Evolutionary conservation across 176 grass and related monocot genomes (phyloP).

Genomic region (Triticum urartu): DNA sequence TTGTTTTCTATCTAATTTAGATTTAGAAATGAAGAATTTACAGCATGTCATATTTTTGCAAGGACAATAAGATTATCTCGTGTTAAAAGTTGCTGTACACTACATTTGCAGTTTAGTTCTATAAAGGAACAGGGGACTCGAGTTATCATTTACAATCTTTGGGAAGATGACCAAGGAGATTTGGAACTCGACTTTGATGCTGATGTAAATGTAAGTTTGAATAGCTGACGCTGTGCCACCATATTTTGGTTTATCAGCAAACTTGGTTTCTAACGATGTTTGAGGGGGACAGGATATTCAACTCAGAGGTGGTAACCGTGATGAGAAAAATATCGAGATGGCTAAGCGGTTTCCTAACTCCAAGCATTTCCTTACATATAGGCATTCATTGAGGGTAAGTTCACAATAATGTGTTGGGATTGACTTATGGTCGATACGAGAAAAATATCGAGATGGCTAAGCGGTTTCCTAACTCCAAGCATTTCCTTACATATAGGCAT

Average conservation of each 20-base stretch:
- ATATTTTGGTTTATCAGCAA: conserved; percentile 31
- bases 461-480: conserved; percentile 81
- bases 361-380: conserved; percentile 83
- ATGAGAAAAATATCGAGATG: conserved; percentile 91
- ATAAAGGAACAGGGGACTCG: conserved; percentile 84
- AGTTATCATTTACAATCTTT: conserved; percentile 96
- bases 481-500: conserved; percentile 88
- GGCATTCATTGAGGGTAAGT: conserved; percentile 86
- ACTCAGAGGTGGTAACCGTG: conserved; percentile 84
- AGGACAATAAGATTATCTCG: conserved; percentile 20
- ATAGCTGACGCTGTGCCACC: not conserved
- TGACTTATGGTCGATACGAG: conserved; percentile 17
- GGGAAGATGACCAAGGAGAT: conserved; percentile 91
- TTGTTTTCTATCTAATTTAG: not conserved
- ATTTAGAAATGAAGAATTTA: not conserved
- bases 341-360: conserved; percentile 84
- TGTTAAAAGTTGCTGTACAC: conserved; percentile 24
- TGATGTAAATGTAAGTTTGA: conserved; percentile 67
- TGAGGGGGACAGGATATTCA: conserved; percentile 83
- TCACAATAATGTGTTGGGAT: conserved; percentile 9
- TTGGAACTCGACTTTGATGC: conserved; percentile 93
- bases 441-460: conserved; percentile 86
- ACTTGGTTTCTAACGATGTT: conserved; percentile 36
- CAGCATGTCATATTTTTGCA: not conserved
- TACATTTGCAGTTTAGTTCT: conserved; percentile 67